phyloP scores from a whole-genome alignment of 2,329 filamentous ascomycete genomes.

The Neonectria magnoliae region DNA sequence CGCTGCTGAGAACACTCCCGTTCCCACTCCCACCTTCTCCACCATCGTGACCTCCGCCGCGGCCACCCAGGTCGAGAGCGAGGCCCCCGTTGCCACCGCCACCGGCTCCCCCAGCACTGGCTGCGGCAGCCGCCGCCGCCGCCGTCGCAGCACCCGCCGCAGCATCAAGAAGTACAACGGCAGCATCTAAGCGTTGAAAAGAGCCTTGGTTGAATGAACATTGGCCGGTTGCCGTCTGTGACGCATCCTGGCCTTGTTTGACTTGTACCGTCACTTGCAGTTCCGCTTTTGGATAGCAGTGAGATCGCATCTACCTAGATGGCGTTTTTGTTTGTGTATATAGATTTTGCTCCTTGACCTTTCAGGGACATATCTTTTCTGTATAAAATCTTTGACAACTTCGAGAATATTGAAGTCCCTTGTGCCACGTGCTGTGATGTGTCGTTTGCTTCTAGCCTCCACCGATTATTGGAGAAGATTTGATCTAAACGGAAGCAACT shows the following conservation, averaged over 20 bases:
- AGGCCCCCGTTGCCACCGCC: slow-evolving; percentile 25
- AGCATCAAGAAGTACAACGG: slow-evolving; percentile 27
- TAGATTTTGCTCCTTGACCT: slow-evolving; percentile 37
- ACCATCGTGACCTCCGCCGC: slow-evolving; percentile 37
- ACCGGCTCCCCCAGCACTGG: slow-evolving; percentile 32
- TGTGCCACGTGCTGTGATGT: neutral
- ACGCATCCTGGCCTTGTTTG: slow-evolving; percentile 11
- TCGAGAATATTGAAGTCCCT: neutral
- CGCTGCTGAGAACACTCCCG: slow-evolving; percentile 17
- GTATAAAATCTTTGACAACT: slow-evolving; percentile 38
- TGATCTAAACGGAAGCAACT: neutral
- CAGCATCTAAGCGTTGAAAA: slow-evolving; percentile 33
- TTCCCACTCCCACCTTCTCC: slow-evolving; percentile 32
- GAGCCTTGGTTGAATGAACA: slow-evolving; percentile 5
- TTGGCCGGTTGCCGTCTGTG: slow-evolving; percentile 21
- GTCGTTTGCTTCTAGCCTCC: neutral
- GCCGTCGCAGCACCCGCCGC: slow-evolving; percentile 40
- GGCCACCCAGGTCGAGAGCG: slow-evolving; percentile 20
- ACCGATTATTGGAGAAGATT: neutral
- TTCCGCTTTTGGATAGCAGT: slow-evolving; percentile 20
- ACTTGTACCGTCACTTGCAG: neutral
- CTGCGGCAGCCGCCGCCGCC: slow-evolving; percentile 34
- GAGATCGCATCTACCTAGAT: slow-evolving; percentile 32
- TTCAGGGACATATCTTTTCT: slow-evolving; percentile 35
- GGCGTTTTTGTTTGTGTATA: slow-evolving; percentile 41